These are phyloP conservation scores for Papiliotrema terrestris DNA, from an alignment of 1,284 basidiomycete genomes.

Conservation along the genomic window DNA sequence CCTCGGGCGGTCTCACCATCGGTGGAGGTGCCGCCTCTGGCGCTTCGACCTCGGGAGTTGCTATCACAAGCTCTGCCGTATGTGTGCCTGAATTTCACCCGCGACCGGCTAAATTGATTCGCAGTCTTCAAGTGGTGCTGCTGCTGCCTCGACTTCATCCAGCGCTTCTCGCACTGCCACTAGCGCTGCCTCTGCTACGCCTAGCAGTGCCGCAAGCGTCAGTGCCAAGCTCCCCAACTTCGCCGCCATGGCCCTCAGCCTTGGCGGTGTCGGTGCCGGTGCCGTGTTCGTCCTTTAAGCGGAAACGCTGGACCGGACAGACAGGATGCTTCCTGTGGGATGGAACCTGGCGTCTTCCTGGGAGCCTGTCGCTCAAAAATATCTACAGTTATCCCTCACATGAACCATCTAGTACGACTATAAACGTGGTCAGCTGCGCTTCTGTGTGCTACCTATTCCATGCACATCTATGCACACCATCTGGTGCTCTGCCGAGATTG, in stretches of 20 bases:
- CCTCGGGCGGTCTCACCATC: conserved; percentile 4
- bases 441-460: too few relatives aligned
- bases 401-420: neutral
- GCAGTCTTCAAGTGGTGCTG: neutral
- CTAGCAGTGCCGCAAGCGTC: conserved; percentile 8
- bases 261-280: conserved; percentile 22
- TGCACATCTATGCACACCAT: too few relatives aligned
- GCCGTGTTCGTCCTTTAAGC: conserved; percentile 17
- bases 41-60: conserved; percentile 3
- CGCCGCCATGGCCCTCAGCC: conserved; percentile 9
- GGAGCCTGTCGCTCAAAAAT: too few relatives aligned
- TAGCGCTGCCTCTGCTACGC: conserved; percentile 2
- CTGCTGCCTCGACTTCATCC: neutral
- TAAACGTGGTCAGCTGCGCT: too few relatives aligned
- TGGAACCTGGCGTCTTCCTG: too few relatives aligned
- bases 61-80: conserved; percentile 2
- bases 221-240: conserved; percentile 7
- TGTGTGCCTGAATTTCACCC: neutral
- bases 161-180: conserved; percentile 4
- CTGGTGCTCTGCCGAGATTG: too few relatives aligned
- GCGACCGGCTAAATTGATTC: neutral
- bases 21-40: neutral
- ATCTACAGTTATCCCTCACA: neutral
- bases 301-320: neutral
- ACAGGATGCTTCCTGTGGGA: too few relatives aligned